Base-by-base conservation (phyloP, 2,329 filamentous ascomycete species). In the Mycosphaerella arachidis region DNA sequence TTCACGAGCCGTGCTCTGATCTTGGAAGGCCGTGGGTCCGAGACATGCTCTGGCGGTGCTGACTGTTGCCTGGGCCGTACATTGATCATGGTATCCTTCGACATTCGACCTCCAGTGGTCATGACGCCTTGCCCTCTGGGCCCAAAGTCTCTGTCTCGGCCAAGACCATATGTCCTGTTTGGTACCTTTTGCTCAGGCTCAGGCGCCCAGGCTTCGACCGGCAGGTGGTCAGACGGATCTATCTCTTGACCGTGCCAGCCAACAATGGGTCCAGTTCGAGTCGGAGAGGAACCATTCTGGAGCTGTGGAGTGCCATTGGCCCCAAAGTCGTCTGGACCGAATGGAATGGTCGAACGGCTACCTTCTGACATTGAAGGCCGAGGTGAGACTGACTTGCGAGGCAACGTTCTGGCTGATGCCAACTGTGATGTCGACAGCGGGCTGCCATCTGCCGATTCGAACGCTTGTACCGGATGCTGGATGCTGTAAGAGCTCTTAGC, bases 191-290 rank as follows among this genome's bases (percentile, higher is more conserved):
- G 81, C 66, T 90, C 87, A 0, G 89, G 89, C 68, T 92, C 89
- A 0, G 89, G 88, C 1, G 89, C 89, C 88, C 88, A 92, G 1
- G 85, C 85, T 57, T 90, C 86, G 71, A 91, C 84, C 0, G 90
- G 90, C 13, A 92, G 79, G 70, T 92, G 89, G 72, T 93, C 90
- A 0, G 88, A 91, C 0, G 90, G 90, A 69, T 93, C 90, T 57
- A 93, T 83, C 68, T 91, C 87, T 57, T 87, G 82, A 6, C 90
- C 90, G 70, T 91, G 88, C 63, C 89, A 82, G 1, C 85, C 88
- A 56, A 92, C 86, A 62, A 92, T 91, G 69, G 90, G 90, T 8
- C 84, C 86, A 56, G 86, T 70, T 13, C 45, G 37, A 9, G 53
- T 56, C 3, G 35, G 45, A n/a, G 50, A 52, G 40, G 46, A 45